Evolutionary conservation across 805 yeast species (phyloP), one percentile per base, ranked within the genome.

Genomic region (Candida cerambycidarum): DNA sequence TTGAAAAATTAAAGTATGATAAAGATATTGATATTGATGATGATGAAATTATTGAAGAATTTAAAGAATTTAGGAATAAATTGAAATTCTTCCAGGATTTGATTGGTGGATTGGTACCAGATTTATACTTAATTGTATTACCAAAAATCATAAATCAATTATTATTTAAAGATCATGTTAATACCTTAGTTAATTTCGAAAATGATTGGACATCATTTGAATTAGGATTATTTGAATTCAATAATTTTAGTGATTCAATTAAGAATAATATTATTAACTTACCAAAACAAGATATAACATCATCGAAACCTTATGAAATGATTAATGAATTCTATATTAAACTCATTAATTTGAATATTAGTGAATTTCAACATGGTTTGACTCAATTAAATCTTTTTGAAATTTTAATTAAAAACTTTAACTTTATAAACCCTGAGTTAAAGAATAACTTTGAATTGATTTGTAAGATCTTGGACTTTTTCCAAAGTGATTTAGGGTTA

Each of bases 331-430:
- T 85, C 62, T 70, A 88, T 37, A 66, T 78, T 43, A 75, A 71
- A 52, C 65, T 82, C 48, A 72, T 82, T 38, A 71, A 69, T 44
- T 65, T 73, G 37, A 66, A 65, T 67, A 40, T 72, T 71, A 48
- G 60, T 15, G 55, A 55, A 46, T 70, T 85, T 41, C 76, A 78
- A 49, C 96, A 90, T 58, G 89, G 95, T n/a, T 72, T 84, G 46
- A 82, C 89, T 46, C 96, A 89, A 58, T 65, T 87, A 30, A 74
- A 78, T 37, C 88, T 86, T 52, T 89, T 93, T 70, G 98, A 93
- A 59, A 70, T 93, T 25, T 79, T 89, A 24, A 82, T 88, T 43
- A 85, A 88, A 56, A 93, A 89, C 56, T 82, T 86, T 52, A 67
- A 76, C 18, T 81, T 85, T 50, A 76, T 83, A 56, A 60, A 55